A percentile compares a stretch with the other conserved stretches of the same genome.
phyloP scores from a whole-genome alignment of 2,329 filamentous ascomycete species.

The Colletotrichum spinosum region DNA sequence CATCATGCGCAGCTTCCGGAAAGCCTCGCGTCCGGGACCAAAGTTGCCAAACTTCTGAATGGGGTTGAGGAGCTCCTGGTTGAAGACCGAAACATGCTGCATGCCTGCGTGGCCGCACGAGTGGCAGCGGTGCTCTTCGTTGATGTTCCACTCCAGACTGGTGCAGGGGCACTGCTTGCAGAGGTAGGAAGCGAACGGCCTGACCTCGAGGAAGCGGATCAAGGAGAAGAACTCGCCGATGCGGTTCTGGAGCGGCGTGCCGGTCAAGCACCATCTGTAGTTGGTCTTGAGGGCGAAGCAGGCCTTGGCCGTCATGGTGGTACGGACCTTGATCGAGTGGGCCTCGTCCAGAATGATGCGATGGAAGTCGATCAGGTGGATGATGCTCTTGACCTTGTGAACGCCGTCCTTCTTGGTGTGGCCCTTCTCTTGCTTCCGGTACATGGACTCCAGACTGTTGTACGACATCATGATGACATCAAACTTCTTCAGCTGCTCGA shows the following conservation, averaged over 20 bases:
- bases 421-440: conserved; percentile 92
- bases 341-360: conserved; percentile 95
- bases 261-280: conserved; percentile 96
- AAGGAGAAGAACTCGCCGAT: conserved; percentile 98
- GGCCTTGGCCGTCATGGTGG: conserved; percentile 91
- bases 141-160: conserved; percentile 84
- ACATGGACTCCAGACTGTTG: conserved; percentile 89
- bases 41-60: conserved; percentile 72
- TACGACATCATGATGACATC: conserved; percentile 99
- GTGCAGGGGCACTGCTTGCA: conserved; percentile 89
- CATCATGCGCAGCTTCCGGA: conserved; percentile 86
- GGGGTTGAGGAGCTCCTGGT: conserved; percentile 93
- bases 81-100: conserved; percentile 75
- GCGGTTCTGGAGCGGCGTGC: conserved; percentile 95
- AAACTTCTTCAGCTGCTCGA: conserved; percentile 81
- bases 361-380: conserved; percentile 90
- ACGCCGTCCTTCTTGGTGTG: conserved; percentile 84
- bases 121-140: conserved; percentile 77
- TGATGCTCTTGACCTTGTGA: conserved; percentile 81
- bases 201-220: conserved; percentile 88
- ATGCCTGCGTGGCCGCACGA: conserved; percentile 65
- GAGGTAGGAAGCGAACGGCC: conserved; percentile 92
- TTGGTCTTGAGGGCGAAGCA: conserved; percentile 90
- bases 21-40: conserved; percentile 74
- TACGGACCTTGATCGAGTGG: conserved; percentile 92